Evolutionary conservation across 768 basidiomycete species (phyloP), one percentile per base, ranked within the genome.

Genomic region (Sistotremastrum suecicum): DNA sequence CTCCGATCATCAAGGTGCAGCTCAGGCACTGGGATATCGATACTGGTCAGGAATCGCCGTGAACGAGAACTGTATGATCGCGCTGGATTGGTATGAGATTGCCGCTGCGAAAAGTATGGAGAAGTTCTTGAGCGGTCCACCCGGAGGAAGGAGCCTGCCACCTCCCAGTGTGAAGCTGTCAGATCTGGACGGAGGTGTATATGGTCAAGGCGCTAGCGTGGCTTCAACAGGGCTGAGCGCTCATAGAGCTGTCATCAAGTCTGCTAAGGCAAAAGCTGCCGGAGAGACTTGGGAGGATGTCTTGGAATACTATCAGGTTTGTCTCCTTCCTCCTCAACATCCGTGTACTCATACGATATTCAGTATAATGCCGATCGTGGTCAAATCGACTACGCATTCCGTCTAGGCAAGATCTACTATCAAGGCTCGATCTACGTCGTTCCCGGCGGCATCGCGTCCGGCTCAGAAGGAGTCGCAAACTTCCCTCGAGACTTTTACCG

Each of bases 21-120:
- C 91, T 59, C 91, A 94, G 87, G 78, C 89, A 2, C 68, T 98
- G 33, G 95, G 81, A 0, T 98, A 94, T 61, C 76, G 91, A 30
- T 81, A 92, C 56, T 98, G 91, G 92, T 81, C 85, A 36, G 95
- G 95, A 1, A 95, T 99, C 47, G 87, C 92, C 7, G 82, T 89
- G 1, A 66, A 77, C 44, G 90, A 97, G 59, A 79, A 80, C 53
- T 98, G 95, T 61, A 70, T 79, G 54, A 68, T 74, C 7, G 87
- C 95, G 9, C 65, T 89, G 45, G 73, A 75, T 30, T 97, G 88
- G 83, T 99, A 98, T 59, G 84, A 90, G 56, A 70, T 68, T 37
- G 89, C 91, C 1, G 86, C 92, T 10, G 86, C 91, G 51, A 76
- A 87, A 64, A 75, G 90, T 85, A 90, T 95, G 72, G 72, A 68